Conservation (phyloP, 106 monocot genomes). For the Dioscorea alata region DNA sequence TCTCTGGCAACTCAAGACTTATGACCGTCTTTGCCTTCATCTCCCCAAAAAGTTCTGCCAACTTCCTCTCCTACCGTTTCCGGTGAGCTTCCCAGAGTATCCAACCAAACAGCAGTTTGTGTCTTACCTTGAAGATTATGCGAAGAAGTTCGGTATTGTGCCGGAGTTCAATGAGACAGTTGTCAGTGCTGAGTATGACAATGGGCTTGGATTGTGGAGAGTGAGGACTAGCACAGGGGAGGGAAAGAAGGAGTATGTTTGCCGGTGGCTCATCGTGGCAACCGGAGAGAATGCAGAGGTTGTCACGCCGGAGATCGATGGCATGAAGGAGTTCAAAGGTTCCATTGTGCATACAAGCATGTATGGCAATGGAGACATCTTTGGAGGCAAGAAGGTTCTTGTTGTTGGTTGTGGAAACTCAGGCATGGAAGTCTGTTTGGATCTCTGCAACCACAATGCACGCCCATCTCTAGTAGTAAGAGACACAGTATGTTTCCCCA, state of each 20-base stretch:
- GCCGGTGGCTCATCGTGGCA: constrained; percentile 3
- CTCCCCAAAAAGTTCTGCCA: constrained; percentile 43
- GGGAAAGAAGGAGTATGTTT: neutral
- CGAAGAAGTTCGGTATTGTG: constrained; percentile 14
- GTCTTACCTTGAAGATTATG: constrained; percentile 38
- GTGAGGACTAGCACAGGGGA: neutral
- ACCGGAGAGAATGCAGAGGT: constrained; percentile 11
- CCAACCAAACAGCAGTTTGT: constrained; percentile 53
- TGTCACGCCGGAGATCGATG: constrained; percentile 1
- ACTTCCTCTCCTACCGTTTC: constrained; percentile 49
- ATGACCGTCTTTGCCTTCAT: constrained; percentile 50
- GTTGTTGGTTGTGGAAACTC: constrained; percentile 3
- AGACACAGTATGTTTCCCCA: neutral
- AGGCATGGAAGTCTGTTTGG: constrained; percentile 11
- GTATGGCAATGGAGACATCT: neutral
- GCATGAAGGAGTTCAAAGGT: neutral
- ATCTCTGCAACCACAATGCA: constrained; percentile 7
- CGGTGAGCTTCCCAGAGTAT: constrained; percentile 27
- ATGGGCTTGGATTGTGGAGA: neutral
- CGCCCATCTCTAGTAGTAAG: constrained; percentile 5
- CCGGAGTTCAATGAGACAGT: constrained; percentile 18
- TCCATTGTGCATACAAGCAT: constrained; percentile 3
- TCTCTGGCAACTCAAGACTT: constrained; percentile 45
- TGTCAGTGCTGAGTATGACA: constrained; percentile 24
- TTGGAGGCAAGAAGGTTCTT: constrained; percentile 4